A percentile compares a stretch with the other conserved stretches of the same genome.
Conservation (phyloP, 2,329 filamentous ascomycete species). For the Myrmaecium sp. region DNA sequence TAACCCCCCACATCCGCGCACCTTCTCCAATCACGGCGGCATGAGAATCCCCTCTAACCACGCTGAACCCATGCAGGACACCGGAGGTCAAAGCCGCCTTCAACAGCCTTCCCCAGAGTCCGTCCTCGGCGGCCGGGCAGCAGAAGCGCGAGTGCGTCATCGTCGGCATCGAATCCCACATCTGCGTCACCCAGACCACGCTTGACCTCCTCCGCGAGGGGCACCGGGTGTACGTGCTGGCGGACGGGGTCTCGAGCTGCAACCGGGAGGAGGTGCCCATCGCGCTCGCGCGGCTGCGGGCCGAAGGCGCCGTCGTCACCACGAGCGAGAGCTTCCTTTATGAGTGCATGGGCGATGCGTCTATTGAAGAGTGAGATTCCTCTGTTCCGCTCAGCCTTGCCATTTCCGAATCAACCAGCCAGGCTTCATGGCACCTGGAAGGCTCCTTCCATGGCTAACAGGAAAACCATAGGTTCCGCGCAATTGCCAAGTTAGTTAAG, state of each 20-base stretch:
- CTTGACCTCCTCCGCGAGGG: constrained; percentile 61
- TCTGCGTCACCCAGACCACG: constrained; percentile 86
- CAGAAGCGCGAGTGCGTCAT: constrained; percentile 48
- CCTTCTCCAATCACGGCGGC: background rate
- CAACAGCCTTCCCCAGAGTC: constrained; percentile 10
- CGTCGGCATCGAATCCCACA: constrained; percentile 84
- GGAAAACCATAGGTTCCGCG: constrained; percentile 40
- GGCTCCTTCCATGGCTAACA: constrained; percentile 4
- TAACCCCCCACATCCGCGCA: background rate
- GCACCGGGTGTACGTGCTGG: constrained; percentile 70
- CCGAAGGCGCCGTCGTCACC: constrained; percentile 63
- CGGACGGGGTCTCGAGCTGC: constrained; percentile 78
- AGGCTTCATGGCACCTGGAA: no score
- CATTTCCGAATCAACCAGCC: background rate
- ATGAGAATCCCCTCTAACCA: constrained; percentile 2
- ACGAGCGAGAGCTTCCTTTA: constrained; percentile 83
- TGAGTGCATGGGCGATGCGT: constrained; percentile 74
- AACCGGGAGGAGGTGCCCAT: constrained; percentile 67
- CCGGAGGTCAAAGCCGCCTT: constrained; percentile 42
- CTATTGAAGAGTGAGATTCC: constrained; percentile 37
- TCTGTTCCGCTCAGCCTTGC: background rate
- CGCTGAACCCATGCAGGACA: constrained; percentile 22
- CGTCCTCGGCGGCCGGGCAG: background rate
- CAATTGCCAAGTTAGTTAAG: constrained; percentile 61
- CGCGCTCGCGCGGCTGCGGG: constrained; percentile 58